Evolutionary conservation across 148 eudicot genomes (phyloP), one percentile per base, ranked within the genome.

Genomic region (Dianthus caryophyllus): DNA sequence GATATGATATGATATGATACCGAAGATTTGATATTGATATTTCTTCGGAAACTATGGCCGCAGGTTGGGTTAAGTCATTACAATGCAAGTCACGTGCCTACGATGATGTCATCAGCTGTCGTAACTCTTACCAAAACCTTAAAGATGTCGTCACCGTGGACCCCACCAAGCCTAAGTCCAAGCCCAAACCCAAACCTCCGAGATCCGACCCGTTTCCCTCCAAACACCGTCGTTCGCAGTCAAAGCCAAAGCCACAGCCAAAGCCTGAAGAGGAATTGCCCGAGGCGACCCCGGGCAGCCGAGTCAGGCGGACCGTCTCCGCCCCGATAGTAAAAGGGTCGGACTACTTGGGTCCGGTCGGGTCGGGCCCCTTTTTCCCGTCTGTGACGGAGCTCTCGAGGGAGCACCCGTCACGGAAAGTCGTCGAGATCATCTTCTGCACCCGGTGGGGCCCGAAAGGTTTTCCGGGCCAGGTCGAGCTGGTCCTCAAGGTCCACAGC

Each of bases 361-460:
- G 66, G 51, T 21, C 14, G 31, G 66, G 33, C 36, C 57, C 81
- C 7, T 69, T 73, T 15, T 80, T 86, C 20, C 88, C 98, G 14
- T 74, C 95, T 0, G 81, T 93, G 15, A 68, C 95, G 4, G 97
- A 90, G 80, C 80, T 94, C 0, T 87, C 84, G 26, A 78, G 57
- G 20, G 98, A 89, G 2, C 97, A 94, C 64, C 90, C 98, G 0
- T 94, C 98, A 0, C 81, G 98, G 5, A 94, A 94, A 24, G 98
- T 94, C 49, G 92, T 94, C 7, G 96, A 88, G 80, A 90, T 94
- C 16, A 94, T 94, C 38, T 90, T 94, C 69, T 86, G 80, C 33
- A 84, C 96, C 5, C 79, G 97, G 65, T 94, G 98, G 98, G 73
- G 84, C 0, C 83, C 87, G 5, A 86, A 76, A 41, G 71, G 81